Evolutionary conservation across 441 rosid species (phyloP), one percentile per base, ranked within the genome.

Genomic region (Iberis amara): DNA sequence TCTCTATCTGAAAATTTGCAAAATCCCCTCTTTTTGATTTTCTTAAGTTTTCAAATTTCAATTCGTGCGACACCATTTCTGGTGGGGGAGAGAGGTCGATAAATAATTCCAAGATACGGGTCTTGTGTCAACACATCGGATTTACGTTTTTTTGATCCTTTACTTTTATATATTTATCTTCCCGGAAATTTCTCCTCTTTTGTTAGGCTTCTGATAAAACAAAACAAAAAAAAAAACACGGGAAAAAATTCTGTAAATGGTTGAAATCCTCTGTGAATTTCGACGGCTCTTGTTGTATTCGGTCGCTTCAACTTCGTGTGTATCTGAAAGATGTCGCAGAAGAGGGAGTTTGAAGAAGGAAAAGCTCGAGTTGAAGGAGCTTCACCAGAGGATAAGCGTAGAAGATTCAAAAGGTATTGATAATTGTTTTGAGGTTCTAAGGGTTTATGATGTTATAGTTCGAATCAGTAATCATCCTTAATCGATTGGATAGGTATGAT

Each of bases 331-430:
- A 85, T 85, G 97, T 76, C 97, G 35, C 88, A 83, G 51, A 89
- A 89, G 75, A 82, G 97, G 64, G 90, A 81, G 32, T 76, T 76
- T 42, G 97, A 89, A 7, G 82, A 80, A 15, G 76, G 74, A 2
- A 86, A 77, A 72, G 63, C 69, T 58, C 79, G 71, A 32, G 30
- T 68, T 0, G 81, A 81, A 15, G 82, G 72, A 47, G 57, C 51
- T 43, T 57, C 56, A 59, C 75, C 73, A 0, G 88, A 79, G 38
- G 88, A 81, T 57, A 89, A 89, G 76, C 84, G 83, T 55, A 59
- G 92, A 47, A 81, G 76, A 33, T 79, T 73, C 57, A 79, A 61
- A 68, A 83, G 72, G 97, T 85, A 26, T 30, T 2, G 2, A 32
- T 2, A 37, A 13, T 3, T 9, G 33, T 37, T 39, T 48, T 53